Evolutionary conservation across 306 rosid species (phyloP).

Genomic region (Rosa persica): DNA sequence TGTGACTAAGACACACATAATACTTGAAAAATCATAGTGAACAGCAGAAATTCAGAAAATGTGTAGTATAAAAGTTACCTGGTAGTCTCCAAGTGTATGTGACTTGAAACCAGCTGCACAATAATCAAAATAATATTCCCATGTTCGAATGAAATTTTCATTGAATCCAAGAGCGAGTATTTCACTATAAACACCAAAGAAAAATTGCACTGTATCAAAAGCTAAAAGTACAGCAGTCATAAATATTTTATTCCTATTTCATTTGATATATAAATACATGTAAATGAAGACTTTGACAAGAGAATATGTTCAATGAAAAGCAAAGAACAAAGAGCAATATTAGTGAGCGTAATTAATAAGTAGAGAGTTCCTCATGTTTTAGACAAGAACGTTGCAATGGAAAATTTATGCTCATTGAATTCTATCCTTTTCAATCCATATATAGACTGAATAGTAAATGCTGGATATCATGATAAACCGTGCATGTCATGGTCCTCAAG

Average conservation of each 20-base stretch:
- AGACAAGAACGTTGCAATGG: background rate
- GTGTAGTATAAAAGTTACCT: constrained; percentile 39
- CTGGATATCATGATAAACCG: too few species aligned
- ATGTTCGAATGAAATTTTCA: constrained; percentile 72
- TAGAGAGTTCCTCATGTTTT: too few species aligned
- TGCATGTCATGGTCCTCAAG: too few species aligned
- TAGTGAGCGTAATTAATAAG: too few species aligned
- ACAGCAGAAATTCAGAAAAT: background rate
- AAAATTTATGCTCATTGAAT: too few species aligned
- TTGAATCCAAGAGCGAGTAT: constrained; percentile 61
- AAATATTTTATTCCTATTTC: too few species aligned
- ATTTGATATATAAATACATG: too few species aligned
- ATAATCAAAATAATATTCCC: constrained; percentile 92
- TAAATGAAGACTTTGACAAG: too few species aligned
- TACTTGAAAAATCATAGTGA: background rate
- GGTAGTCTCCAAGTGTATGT: constrained; percentile 66
- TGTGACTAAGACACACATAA: background rate
- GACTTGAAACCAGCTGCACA: constrained; percentile 78
- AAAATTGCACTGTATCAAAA: background rate
- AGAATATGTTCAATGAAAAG: too few species aligned
- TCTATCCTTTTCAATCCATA: too few species aligned
- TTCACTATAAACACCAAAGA: constrained; percentile 35
- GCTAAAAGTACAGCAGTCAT: background rate
- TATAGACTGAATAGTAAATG: too few species aligned
- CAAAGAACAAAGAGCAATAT: too few species aligned